Conservation (phyloP, 2,329 filamentous ascomycete genomes). For the Verticillium klebahnii region DNA sequence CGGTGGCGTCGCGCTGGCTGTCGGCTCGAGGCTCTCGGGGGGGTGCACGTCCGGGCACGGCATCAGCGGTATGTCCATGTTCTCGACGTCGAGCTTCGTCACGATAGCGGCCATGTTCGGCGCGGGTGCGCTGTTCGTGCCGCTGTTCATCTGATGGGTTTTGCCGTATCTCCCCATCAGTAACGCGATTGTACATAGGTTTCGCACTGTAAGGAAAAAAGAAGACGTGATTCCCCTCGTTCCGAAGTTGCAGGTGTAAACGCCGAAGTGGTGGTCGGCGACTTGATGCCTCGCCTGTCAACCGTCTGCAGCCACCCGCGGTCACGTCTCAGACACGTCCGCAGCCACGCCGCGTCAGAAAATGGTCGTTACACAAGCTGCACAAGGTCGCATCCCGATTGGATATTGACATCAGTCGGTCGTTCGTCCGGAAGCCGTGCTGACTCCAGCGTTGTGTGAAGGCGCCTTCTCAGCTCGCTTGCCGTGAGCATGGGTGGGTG, state of each 20-base stretch:
- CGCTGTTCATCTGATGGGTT: slow-evolving; percentile 12
- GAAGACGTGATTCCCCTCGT: too few relatives aligned
- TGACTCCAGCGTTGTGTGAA: not conserved
- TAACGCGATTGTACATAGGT: not conserved
- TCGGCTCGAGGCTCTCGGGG: slow-evolving; percentile 58
- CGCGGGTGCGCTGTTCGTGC: slow-evolving; percentile 31
- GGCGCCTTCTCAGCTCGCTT: too few relatives aligned
- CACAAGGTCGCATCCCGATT: not conserved
- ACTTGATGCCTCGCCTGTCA: not conserved
- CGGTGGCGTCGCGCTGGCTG: slow-evolving; percentile 53
- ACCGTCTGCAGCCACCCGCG: not conserved
- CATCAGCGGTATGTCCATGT: slow-evolving; percentile 60
- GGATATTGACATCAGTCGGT: not conserved
- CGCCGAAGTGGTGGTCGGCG: not conserved
- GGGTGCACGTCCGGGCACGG: slow-evolving; percentile 68
- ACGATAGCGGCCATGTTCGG: slow-evolving; percentile 56
- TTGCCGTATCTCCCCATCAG: too few relatives aligned
- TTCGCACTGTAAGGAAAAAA: not conserved
- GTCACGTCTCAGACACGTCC: not conserved
- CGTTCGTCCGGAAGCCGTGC: not conserved
- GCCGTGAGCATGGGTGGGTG: too few relatives aligned
- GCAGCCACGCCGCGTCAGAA: not conserved
- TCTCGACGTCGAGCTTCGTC: slow-evolving; percentile 58
- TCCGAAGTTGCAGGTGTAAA: not conserved
- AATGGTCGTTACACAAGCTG: not conserved